Evolutionary conservation across 768 basidiomycete species (phyloP).

Genomic region (Cystobasidium onofrii): DNA sequence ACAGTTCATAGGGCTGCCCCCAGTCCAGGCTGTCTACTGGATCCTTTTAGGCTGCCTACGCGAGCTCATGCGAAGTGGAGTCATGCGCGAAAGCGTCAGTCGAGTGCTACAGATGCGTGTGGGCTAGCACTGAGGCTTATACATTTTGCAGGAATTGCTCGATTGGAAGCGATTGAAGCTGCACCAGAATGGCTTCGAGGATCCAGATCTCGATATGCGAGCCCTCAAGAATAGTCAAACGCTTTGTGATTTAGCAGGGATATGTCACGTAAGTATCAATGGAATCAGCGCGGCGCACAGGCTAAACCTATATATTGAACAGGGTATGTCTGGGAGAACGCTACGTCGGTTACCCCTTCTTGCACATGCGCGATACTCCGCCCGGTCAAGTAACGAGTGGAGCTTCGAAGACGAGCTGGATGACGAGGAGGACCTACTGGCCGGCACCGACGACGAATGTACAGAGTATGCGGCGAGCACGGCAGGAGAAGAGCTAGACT

Average conservation of each 20-base stretch:
- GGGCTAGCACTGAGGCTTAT: not conserved
- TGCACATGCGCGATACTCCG: slow-evolving; percentile 75
- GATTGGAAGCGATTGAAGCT: slow-evolving; percentile 35
- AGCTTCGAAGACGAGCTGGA: not conserved
- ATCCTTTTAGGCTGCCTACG: slow-evolving; percentile 72
- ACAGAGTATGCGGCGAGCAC: not conserved
- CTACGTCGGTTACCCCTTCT: slow-evolving; percentile 89
- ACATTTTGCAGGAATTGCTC: slow-evolving; percentile 27
- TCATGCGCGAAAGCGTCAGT: slow-evolving; percentile 60
- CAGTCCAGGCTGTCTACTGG: slow-evolving; percentile 84
- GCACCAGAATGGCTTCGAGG: not conserved
- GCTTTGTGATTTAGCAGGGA: slow-evolving; percentile 53
- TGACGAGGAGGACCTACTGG: not conserved
- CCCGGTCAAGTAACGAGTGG: slow-evolving; percentile 5
- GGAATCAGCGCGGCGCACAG: too few relatives aligned
- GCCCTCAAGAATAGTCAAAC: slow-evolving; percentile 22
- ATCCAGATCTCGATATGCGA: not conserved
- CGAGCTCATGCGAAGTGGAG: slow-evolving; percentile 67
- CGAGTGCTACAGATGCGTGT: not conserved
- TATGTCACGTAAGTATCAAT: slow-evolving; percentile 68
- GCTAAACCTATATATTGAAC: slow-evolving; percentile 41
- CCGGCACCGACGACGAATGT: not conserved
- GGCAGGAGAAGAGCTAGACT: slow-evolving; percentile 19
- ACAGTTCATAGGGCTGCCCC: slow-evolving; percentile 74
- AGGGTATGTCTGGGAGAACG: slow-evolving; percentile 85